A percentile compares a stretch with the other conserved stretches of the same genome.
Evolutionary conservation across 1,284 basidiomycete species (phyloP).

Genomic region (Tilletia caries): DNA sequence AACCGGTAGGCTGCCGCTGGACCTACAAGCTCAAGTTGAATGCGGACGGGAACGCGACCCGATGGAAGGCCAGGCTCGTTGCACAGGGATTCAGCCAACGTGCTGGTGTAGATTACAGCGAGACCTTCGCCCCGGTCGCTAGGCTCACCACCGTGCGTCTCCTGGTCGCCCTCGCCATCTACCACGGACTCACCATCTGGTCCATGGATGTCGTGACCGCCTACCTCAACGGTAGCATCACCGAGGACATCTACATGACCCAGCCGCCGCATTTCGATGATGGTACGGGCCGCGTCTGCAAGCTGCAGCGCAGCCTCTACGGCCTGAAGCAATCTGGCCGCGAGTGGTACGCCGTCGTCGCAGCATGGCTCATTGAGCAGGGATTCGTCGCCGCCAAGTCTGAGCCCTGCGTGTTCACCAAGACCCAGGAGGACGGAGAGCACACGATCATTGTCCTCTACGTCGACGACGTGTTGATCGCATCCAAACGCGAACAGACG

Average conservation of each 20-base stretch:
- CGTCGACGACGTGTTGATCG: not conserved
- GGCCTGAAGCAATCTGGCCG: slow-evolving; percentile 3
- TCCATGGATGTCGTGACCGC: slow-evolving; percentile 5
- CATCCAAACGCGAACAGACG: not conserved
- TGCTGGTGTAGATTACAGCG: too few species aligned
- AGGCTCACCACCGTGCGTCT: not conserved
- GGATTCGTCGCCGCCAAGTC: not conserved
- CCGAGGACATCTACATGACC: slow-evolving; percentile 2
- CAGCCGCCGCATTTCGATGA: not conserved
- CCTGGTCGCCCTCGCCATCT: not conserved
- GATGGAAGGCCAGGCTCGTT: too few species aligned
- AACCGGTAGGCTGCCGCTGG: not conserved
- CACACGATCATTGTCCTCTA: not conserved
- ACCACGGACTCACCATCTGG: not conserved
- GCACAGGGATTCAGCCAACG: too few species aligned
- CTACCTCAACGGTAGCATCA: slow-evolving; percentile 4
- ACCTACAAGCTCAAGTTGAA: slow-evolving; percentile 3
- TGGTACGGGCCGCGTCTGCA: not conserved
- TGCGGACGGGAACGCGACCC: not conserved
- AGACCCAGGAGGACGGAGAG: not conserved
- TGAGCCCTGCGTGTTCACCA: not conserved
- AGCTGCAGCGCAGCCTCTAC: not conserved
- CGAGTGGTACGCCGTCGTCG: not conserved
- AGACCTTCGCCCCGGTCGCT: too few species aligned
- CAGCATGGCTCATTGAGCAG: not conserved